A percentile compares a stretch with the other conserved stretches of the same genome.
Conservation (phyloP, 2,329 filamentous ascomycete species). For the Fulvia fulva region DNA sequence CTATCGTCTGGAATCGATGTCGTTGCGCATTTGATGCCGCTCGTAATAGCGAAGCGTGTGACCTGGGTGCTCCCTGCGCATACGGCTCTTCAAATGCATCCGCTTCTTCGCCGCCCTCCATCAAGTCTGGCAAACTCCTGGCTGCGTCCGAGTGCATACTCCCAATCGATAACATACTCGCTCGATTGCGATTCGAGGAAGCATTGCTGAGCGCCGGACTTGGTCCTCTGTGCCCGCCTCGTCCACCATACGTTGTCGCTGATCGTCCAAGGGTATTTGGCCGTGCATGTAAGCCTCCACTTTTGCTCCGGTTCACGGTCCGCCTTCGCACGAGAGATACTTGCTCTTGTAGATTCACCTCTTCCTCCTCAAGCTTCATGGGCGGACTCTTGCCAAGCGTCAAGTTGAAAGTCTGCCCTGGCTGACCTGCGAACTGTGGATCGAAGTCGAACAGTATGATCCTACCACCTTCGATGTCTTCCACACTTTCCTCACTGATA, state of each 20-base stretch:
- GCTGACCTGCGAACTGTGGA: conserved; percentile 31
- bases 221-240: conserved; percentile 10
- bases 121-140: conserved; percentile 30
- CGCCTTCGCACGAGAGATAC: conserved; percentile 34
- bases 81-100: conserved; percentile 35
- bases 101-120: conserved; percentile 27
- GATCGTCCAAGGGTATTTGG: conserved; percentile 32
- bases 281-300: conserved; percentile 29
- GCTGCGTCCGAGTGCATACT: conserved; percentile 29
- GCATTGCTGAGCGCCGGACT: conserved; percentile 16
- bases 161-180: conserved; percentile 24
- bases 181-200: conserved; percentile 13
- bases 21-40: conserved; percentile 63
- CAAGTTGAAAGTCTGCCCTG: conserved; percentile 35
- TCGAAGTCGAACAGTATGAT: conserved; percentile 34
- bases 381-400: conserved; percentile 35
- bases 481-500: conserved; percentile 30
- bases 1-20: conserved; percentile 60
- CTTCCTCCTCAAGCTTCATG: conserved; percentile 32
- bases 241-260: conserved; percentile 30
- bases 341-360: conserved; percentile 33
- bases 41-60: conserved; percentile 32
- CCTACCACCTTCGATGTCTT: conserved; percentile 35
- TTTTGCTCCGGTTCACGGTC: conserved; percentile 35
- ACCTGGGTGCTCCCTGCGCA: conserved; percentile 32